phyloP scores from a whole-genome alignment of 75 land plant genomes.

The Picea glauca region DNA sequence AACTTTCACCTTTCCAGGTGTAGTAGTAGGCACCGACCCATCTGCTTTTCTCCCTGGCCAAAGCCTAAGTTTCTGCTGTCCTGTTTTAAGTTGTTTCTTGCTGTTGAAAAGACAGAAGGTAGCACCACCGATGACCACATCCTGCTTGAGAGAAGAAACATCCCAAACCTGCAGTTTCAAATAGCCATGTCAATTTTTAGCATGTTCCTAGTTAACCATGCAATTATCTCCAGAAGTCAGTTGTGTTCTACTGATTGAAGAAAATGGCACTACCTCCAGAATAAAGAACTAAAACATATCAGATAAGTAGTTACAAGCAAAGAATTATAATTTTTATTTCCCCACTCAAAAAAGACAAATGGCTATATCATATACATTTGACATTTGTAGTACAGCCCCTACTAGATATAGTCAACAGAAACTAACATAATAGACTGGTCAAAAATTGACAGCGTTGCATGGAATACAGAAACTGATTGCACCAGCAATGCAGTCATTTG shows the following conservation, averaged over 20 bases:
- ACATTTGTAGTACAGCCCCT: not conserved
- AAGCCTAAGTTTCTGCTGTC: constrained; percentile 93
- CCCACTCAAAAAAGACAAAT: not conserved
- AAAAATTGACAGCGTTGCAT: not conserved
- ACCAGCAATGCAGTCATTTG: not conserved
- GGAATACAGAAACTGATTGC: not conserved
- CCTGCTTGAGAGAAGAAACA: constrained; percentile 73
- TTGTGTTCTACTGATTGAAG: not conserved
- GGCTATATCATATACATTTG: not conserved
- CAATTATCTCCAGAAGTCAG: not conserved
- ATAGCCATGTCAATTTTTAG: not conserved
- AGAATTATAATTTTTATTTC: not conserved
- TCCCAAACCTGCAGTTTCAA: constrained; percentile 79
- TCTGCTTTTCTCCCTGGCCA: constrained; percentile 83
- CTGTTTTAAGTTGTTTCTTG: constrained; percentile 85
- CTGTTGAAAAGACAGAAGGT: constrained; percentile 80
- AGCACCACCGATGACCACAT: constrained; percentile 83
- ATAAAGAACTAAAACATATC: not conserved
- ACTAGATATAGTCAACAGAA: not conserved
- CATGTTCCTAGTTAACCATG: not conserved
- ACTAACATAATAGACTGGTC: not conserved
- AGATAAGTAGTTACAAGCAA: not conserved
- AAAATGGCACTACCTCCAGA: not conserved
- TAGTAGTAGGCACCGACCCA: constrained; percentile 75
- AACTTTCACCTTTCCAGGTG: constrained; percentile 86